A percentile compares a stretch with the other conserved stretches of the same genome.
phyloP scores from a whole-genome alignment of 2,329 filamentous ascomycete species.

The Calycina marina region DNA sequence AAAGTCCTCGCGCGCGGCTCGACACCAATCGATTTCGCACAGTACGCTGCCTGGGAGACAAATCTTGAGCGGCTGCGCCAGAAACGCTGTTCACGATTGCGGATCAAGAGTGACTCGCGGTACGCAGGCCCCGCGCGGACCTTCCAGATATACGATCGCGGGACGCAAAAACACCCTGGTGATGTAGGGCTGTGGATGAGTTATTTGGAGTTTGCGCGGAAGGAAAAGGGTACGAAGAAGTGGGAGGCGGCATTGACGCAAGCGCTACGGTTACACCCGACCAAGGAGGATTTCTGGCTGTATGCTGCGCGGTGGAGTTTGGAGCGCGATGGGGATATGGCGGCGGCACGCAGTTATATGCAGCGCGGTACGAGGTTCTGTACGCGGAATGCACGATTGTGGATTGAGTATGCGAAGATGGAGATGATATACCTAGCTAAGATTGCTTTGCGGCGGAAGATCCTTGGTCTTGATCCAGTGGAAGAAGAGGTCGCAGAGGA shows the following conservation, averaged over 20 bases:
- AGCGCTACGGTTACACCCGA: constrained; percentile 73
- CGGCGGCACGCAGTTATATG: constrained; percentile 71
- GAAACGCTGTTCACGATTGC: constrained; percentile 71
- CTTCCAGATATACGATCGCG: constrained; percentile 80
- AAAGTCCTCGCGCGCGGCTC: constrained; percentile 71
- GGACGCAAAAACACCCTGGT: constrained; percentile 69
- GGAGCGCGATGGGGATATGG: constrained; percentile 75
- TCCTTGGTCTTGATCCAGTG: constrained; percentile 44
- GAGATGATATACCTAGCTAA: constrained; percentile 88
- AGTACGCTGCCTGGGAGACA: constrained; percentile 63
- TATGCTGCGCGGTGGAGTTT: constrained; percentile 65
- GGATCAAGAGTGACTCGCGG: constrained; percentile 50
- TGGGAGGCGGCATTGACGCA: constrained; percentile 50
- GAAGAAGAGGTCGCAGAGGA: constrained; percentile 28
- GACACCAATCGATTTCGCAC: constrained; percentile 62
- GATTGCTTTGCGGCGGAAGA: constrained; percentile 58
- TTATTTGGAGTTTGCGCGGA: constrained; percentile 69
- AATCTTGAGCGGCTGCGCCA: constrained; percentile 60
- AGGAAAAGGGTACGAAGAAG: constrained; percentile 49
- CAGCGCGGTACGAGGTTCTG: constrained; percentile 84
- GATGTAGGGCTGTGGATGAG: constrained; percentile 75
- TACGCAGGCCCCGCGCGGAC: constrained; percentile 68
- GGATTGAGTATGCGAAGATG: constrained; percentile 79
- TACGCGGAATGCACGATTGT: constrained; percentile 56
- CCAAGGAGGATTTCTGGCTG: constrained; percentile 72